Evolutionary conservation across 192 early-diverging fungal species (phyloP).

Genomic region (Dissophora globulifera): DNA sequence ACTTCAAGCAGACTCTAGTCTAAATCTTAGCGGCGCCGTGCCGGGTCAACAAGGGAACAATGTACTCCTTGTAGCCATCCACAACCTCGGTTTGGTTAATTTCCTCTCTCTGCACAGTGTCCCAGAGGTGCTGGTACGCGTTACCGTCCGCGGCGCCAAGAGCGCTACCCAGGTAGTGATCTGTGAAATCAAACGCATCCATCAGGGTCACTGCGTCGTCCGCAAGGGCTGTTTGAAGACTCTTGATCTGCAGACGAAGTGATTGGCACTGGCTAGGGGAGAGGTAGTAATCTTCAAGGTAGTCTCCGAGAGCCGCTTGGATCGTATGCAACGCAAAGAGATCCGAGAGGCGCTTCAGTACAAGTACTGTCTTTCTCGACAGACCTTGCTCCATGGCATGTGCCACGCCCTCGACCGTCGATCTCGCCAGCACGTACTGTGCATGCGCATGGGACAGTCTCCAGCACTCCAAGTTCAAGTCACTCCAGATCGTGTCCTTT

Average conservation of each 20-base stretch:
- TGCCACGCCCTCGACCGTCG: constrained; percentile 65
- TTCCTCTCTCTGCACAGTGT: constrained; percentile 71
- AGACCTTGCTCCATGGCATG: constrained; percentile 9
- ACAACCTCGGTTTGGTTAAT: constrained; percentile 66
- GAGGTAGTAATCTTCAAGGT: constrained; percentile 58
- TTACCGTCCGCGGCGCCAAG: constrained; percentile 75
- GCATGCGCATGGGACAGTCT: constrained; percentile 76
- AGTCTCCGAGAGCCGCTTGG: constrained; percentile 58
- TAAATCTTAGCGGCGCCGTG: constrained; percentile 40
- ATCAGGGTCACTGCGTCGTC: constrained; percentile 76
- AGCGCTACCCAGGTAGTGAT: constrained; percentile 73
- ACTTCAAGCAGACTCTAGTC: too few species aligned
- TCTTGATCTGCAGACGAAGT: constrained; percentile 60
- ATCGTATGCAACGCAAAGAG: constrained; percentile 60
- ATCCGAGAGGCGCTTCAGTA: constrained; percentile 47
- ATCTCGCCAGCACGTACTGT: constrained; percentile 74
- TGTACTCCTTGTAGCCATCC: constrained; percentile 61
- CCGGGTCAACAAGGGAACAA: constrained; percentile 43
- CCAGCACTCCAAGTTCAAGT: constrained; percentile 77
- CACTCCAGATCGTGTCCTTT: constrained; percentile 70
- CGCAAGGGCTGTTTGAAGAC: constrained; percentile 62
- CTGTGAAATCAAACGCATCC: constrained; percentile 79
- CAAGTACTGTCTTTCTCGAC: constrained; percentile 20
- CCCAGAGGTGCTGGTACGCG: constrained; percentile 75
- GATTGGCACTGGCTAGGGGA: constrained; percentile 55